Base-by-base conservation (phyloP, 2,329 filamentous ascomycete genomes). In the Zopfia rhizophila region DNA sequence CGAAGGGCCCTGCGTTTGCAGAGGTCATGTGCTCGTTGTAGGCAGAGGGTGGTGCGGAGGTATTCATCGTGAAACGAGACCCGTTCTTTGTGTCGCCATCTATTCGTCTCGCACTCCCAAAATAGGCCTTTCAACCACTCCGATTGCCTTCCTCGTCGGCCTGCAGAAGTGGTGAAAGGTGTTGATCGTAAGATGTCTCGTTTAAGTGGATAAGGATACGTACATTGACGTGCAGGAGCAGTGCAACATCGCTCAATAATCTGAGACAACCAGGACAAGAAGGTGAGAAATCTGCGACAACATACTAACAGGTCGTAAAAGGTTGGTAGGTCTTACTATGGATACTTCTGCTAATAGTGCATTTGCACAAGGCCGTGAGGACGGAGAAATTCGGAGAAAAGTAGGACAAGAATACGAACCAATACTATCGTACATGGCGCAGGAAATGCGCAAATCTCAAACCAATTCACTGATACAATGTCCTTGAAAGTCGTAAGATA, bases 291-390 rank as follows among this genome's bases (percentile, higher is more conserved):
- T 33, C 31, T 45, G 51, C 40, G 35, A 38, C 27, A 36, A 45
- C 30, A 29, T 47, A 40, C 38, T 55, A 37, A 56, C 55, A 59
- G 58, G 56, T 41, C 50, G 32, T 51, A 17, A 28, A 31, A 23
- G 28, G 43, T 41, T 37, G 17, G 38, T 56, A 39, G 35, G 36
- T 51, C 30, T 50, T 61, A 58, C 49, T 63, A 64, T 66, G 53
- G 58, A 60, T 66, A 60, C 41, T 64, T 18, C 50, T 62, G 63
- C 57, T 68, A 61, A 55, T 63, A 60, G 48, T 64, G 59, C 54
- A 68, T 69, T 71, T 68, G 52, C 69, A 71, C 65, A 70, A 68
- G 63, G 67, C 65, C 66, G 66, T 71, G 51, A 68, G 51, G 33
- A 22, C 36, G 49, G 46, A 47, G 40, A 48, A 51, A 51, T 41